phyloP scores from a whole-genome alignment of 352 stramenopile species.

The Thraustochytrium striatum region DNA sequence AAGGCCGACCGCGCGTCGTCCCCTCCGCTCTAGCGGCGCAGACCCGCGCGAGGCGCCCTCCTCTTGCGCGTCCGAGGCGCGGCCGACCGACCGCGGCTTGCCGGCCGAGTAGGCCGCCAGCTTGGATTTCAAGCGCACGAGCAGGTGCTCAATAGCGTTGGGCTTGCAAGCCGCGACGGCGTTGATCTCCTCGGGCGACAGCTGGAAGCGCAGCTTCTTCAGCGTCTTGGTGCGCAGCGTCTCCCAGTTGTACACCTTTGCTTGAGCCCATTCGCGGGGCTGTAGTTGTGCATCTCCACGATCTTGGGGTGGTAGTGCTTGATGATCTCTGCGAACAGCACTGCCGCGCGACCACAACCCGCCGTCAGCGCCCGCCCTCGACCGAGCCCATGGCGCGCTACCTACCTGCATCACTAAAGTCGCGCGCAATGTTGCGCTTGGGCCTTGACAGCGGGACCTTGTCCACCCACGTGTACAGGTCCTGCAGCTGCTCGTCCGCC shows the following conservation, averaged over 20 bases:
- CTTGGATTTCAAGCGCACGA: slow-evolving; percentile 82
- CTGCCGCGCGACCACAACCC: too few species aligned
- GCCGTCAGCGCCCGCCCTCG: background rate
- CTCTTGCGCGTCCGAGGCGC: background rate
- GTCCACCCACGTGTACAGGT: slow-evolving; percentile 90
- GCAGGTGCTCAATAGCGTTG: slow-evolving; percentile 79
- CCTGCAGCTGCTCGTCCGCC: slow-evolving; percentile 77
- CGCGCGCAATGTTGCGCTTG: slow-evolving; percentile 88
- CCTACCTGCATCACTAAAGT: slow-evolving; percentile 94
- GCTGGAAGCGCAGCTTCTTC: slow-evolving; percentile 55
- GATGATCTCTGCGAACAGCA: slow-evolving; percentile 80
- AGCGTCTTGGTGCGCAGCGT: slow-evolving; percentile 77
- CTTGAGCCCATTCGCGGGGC: slow-evolving; percentile 76
- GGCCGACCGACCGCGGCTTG: background rate
- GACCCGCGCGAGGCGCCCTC: too few species aligned
- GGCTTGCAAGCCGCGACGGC: slow-evolving; percentile 78
- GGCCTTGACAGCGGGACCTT: slow-evolving; percentile 85
- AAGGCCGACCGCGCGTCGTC: background rate
- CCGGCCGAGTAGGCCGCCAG: slow-evolving; percentile 59
- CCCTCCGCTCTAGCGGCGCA: background rate
- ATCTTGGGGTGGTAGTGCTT: slow-evolving; percentile 88
- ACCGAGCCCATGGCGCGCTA: too few species aligned
- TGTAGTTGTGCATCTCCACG: slow-evolving; percentile 94
- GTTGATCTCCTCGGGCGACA: slow-evolving; percentile 82
- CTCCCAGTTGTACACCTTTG: slow-evolving; percentile 95